Evolutionary conservation across 106 monocot species (phyloP).

Genomic region (Xerophyta viscosa): DNA sequence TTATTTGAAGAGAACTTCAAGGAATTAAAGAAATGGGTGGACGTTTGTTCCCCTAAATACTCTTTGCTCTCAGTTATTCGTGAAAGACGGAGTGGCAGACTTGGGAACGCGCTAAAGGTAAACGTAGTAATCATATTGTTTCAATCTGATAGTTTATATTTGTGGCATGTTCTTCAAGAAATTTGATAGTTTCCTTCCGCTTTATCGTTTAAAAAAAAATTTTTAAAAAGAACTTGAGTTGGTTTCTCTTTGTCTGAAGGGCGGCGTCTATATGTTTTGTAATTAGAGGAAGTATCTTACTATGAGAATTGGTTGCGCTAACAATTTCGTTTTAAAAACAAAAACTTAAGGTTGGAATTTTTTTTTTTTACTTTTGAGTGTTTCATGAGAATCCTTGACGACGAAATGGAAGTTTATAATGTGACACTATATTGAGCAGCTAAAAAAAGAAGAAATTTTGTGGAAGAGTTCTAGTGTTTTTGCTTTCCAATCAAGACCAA

Average conservation of each 20-base stretch:
- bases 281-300: too few relatives aligned
- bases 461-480: background rate
- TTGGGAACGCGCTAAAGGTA: slow-evolving; percentile 90
- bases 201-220: too few relatives aligned
- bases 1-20: slow-evolving; percentile 80
- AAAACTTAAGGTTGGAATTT: background rate
- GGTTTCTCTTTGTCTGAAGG: too few relatives aligned
- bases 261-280: too few relatives aligned
- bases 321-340: too few relatives aligned
- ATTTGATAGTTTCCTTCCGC: too few relatives aligned
- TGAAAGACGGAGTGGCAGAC: slow-evolving; percentile 49
- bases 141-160: background rate
- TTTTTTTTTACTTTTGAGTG: background rate
- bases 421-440: too few relatives aligned
- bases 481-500: background rate
- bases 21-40: slow-evolving; percentile 92
- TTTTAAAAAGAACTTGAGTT: too few relatives aligned
- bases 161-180: background rate
- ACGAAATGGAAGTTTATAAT: too few relatives aligned
- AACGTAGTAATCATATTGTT: background rate
- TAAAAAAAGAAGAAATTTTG: too few relatives aligned
- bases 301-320: too few relatives aligned
- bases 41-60: slow-evolving; percentile 65
- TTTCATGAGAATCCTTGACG: too few relatives aligned
- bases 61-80: slow-evolving; percentile 45